These are phyloP conservation scores for Graphium sp. DNA, from an alignment of 2,329 filamentous ascomycete genomes.

Conservation along the genomic window DNA sequence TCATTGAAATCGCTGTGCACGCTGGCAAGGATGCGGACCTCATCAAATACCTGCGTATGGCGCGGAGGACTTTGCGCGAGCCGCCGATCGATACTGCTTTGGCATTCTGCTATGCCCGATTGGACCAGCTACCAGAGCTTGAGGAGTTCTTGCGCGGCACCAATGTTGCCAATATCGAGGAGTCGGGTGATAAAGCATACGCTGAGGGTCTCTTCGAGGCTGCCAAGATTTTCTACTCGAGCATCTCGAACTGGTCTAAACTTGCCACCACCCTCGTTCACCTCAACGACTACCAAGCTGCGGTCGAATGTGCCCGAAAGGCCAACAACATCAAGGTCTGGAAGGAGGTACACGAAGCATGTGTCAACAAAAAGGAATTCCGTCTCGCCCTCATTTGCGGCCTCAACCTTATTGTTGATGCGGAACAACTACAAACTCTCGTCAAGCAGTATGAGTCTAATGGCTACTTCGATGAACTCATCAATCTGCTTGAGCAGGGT, in stretches of 20 bases:
- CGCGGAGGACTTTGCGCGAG: conserved; percentile 89
- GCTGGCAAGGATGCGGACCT: conserved; percentile 97
- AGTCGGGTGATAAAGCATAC: conserved; percentile 96
- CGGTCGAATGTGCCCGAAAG: conserved; percentile 93
- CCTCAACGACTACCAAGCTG: conserved; percentile 89
- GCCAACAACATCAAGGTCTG: conserved; percentile 99
- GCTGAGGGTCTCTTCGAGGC: conserved; percentile 88
- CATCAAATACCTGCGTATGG: conserved; percentile 92
- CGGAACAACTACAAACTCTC: conserved; percentile 81
- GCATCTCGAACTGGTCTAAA: conserved; percentile 99
- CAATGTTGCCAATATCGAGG: conserved; percentile 91
- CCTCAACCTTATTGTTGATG: conserved; percentile 93
- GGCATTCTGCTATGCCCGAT: conserved; percentile 83
- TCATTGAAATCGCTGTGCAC: conserved; percentile 88
- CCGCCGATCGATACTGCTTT: conserved; percentile 84
- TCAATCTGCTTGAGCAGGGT: conserved; percentile 82
- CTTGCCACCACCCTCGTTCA: conserved; percentile 96
- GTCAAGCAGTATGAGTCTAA: conserved; percentile 95
- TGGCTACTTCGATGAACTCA: conserved; percentile 97
- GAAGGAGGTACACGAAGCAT: conserved; percentile 96
- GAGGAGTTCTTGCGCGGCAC: conserved; percentile 89
- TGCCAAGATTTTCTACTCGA: conserved; percentile 96
- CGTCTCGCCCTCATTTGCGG: conserved; percentile 96
- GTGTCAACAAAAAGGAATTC: conserved; percentile 96
- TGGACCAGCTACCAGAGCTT: conserved; percentile 80